Evolutionary conservation across 352 stramenopile genomes (phyloP), one percentile per base, ranked within the genome.

Genomic region (Pythium apleroticum): DNA sequence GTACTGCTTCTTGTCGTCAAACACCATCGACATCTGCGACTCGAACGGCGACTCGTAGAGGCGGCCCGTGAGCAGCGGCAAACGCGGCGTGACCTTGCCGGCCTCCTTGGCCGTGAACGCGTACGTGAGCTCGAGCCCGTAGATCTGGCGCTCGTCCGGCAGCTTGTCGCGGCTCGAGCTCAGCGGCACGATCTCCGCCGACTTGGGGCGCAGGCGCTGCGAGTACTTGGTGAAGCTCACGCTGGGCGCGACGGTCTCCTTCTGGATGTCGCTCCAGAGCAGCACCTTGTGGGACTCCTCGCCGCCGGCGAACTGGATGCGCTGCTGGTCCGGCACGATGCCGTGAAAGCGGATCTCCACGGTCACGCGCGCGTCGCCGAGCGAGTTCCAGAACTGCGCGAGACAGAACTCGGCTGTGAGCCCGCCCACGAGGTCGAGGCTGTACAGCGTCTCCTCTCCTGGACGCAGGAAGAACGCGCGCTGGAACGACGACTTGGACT

Each of bases 1-100:
- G 55, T 91, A 96, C 75, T 96, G 93, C 72, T 98, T 98, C 70
- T 98, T 97, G 19, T 87, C 86, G 73, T 98, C 91, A 67, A 98
- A 98, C 35, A 97, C 77, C 77, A 98, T 88, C 68, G 91, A 96
- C 60, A 98, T 58, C 59, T 98, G 93, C n/a, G 80, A 77, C 63
- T 98, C 93, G 43, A 97, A 97, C 12, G 86, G 86, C 7, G 89
- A 97, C 65, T 98, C 95, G 69, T 98, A 98, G 20, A 98, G 76
- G 15, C 83, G 85, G 1, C 78, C 67, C 24, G 65, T 66, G 57
- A 98, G 67, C 9, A 91, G 60, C 15, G 88, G 84, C 52, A 96
- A 75, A 6, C 74, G 72, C 9, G 89, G 89, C 9, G 83, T 92
- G 8, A 98, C 87, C 37, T 89, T 91, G n/a, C 80, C 80, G 0